Evolutionary conservation across 1,284 basidiomycete genomes (phyloP).

Genomic region (Veloboletus limbatus): DNA sequence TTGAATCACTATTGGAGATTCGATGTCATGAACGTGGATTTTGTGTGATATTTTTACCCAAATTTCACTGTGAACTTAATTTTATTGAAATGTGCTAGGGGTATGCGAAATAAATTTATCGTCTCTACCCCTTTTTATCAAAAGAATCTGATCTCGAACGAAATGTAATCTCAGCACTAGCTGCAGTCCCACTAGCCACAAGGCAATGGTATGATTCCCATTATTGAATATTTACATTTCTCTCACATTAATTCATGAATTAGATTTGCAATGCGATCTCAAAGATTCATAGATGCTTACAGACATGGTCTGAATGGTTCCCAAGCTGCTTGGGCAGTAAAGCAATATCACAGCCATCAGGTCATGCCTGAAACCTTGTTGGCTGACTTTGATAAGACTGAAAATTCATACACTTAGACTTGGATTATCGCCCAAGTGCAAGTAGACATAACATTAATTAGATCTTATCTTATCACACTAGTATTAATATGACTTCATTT

Average conservation of each 20-base stretch:
- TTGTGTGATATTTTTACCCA: constrained; percentile 25
- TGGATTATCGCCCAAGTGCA: no score
- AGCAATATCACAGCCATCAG: not conserved
- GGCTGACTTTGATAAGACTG: not conserved
- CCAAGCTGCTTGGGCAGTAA: not conserved
- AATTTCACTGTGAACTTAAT: constrained; percentile 28
- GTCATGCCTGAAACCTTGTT: not conserved
- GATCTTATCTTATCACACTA: no score
- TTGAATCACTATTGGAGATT: no score
- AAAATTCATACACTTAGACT: no score
- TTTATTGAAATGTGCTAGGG: constrained; percentile 12
- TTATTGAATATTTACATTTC: no score
- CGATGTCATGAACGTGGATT: constrained; percentile 11
- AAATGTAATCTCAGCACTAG: not conserved
- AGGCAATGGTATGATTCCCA: not conserved
- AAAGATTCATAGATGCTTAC: not conserved
- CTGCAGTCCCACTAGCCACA: not conserved
- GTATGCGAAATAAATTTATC: not conserved
- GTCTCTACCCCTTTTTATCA: not conserved
- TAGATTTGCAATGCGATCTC: not conserved
- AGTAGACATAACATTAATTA: no score
- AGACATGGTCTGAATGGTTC: not conserved
- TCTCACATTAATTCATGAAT: no score
- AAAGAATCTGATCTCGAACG: not conserved
- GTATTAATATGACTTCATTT: no score